Evolutionary conservation across 257 asterid genomes (phyloP).

Genomic region (Anisodus tanguticus): DNA sequence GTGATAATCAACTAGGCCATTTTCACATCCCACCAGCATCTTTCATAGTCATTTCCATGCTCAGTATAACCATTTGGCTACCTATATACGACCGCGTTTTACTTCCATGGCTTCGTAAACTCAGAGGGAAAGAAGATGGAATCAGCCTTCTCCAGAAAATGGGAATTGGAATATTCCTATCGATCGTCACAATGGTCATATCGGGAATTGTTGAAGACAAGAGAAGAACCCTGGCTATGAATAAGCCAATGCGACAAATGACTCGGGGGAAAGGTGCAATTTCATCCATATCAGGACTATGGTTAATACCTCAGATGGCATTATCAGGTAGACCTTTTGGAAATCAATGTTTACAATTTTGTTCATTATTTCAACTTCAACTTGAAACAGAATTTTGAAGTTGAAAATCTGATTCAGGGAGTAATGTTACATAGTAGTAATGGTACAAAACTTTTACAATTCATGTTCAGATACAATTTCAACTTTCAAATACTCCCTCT

Average conservation of each 20-base stretch:
- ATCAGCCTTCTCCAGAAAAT: slow-evolving; percentile 36
- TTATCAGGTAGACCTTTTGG: slow-evolving; percentile 12
- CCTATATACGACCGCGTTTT: slow-evolving; percentile 43
- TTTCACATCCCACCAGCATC: slow-evolving; percentile 51
- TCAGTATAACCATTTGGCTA: slow-evolving; percentile 40
- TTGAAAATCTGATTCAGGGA: background rate
- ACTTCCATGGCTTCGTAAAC: slow-evolving; percentile 34
- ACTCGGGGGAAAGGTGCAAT: slow-evolving; percentile 29
- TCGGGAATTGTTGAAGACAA: slow-evolving; percentile 39
- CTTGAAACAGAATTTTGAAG: background rate
- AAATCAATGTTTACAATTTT: background rate
- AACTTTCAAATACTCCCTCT: no score
- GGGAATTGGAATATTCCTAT: slow-evolving; percentile 42
- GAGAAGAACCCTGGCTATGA: slow-evolving; percentile 35
- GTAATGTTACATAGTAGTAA: background rate
- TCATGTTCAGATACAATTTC: no score
- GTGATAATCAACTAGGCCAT: slow-evolving; percentile 29
- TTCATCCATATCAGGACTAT: slow-evolving; percentile 38
- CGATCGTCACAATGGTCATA: slow-evolving; percentile 27
- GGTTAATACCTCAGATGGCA: slow-evolving; percentile 42
- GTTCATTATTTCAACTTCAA: background rate
- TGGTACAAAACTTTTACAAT: no score
- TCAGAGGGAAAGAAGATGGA: slow-evolving; percentile 31
- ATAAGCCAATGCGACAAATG: slow-evolving; percentile 29
- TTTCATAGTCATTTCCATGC: slow-evolving; percentile 36